phyloP scores from a whole-genome alignment of 169 alveolate species.

The Plasmodium reichenowi region DNA sequence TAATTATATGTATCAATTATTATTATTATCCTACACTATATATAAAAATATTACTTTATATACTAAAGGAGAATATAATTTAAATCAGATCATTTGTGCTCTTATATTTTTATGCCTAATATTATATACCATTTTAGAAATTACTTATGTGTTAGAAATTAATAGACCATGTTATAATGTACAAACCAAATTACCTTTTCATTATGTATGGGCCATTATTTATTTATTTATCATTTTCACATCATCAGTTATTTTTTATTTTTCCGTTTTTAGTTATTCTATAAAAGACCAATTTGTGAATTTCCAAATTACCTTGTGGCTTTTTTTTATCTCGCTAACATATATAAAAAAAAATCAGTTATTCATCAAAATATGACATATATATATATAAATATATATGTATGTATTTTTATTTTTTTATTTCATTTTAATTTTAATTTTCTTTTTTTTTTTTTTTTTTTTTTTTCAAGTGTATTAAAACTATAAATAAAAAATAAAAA shows the following conservation, averaged over 20 bases:
- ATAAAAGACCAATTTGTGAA: constrained; percentile 65
- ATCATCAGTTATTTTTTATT: constrained; percentile 65
- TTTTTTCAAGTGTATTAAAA: constrained; percentile 10
- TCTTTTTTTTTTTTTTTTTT: constrained; percentile 2
- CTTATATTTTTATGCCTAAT: constrained; percentile 66
- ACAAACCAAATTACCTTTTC: constrained; percentile 27
- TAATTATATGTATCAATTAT: constrained; percentile 51
- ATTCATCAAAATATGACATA: constrained; percentile 43
- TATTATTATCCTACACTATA: constrained; percentile 36
- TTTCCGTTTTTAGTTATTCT: constrained; percentile 59
- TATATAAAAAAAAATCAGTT: constrained; percentile 57
- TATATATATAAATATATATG: neutral
- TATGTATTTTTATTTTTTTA: constrained; percentile 8
- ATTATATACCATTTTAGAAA: constrained; percentile 72
- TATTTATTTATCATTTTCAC: constrained; percentile 62
- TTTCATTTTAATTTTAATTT: neutral
- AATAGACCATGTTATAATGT: constrained; percentile 56
- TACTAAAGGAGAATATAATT: constrained; percentile 41
- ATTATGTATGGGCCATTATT: constrained; percentile 71
- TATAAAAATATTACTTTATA: constrained; percentile 47
- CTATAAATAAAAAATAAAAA: neutral
- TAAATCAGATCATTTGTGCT: constrained; percentile 63
- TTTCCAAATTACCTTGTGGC: constrained; percentile 56
- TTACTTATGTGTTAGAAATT: constrained; percentile 64
- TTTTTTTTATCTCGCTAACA: constrained; percentile 64